phyloP scores from a whole-genome alignment of 805 yeast genomes.

The Saccharomycopsis fermentans region DNA sequence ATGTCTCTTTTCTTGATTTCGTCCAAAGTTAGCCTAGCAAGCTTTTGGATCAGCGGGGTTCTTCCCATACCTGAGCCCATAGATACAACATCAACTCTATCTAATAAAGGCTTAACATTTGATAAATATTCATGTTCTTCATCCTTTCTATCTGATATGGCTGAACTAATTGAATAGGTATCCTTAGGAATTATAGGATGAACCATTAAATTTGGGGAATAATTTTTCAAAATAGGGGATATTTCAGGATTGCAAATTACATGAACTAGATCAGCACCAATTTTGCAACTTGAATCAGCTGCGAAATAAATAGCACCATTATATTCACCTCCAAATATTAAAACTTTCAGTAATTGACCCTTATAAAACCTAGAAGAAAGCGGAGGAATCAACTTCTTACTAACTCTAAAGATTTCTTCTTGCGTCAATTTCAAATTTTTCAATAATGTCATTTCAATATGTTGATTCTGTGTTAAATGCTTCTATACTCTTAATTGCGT shows the following conservation, averaged over 20 bases:
- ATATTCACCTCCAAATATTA: conserved; percentile 88
- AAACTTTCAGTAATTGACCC: conserved; percentile 84
- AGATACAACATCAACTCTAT: conserved; percentile 69
- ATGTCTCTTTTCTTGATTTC: conserved; percentile 45
- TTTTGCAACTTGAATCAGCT: conserved; percentile 70
- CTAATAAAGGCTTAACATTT: conserved; percentile 44
- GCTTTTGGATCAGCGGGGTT: conserved; percentile 53
- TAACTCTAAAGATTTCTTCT: conserved; percentile 2
- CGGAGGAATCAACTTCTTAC: conserved; percentile 54
- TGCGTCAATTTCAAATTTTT: background rate
- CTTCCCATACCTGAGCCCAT: conserved; percentile 95
- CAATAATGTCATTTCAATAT: background rate
- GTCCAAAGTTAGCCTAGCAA: conserved; percentile 46
- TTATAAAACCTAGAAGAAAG: conserved; percentile 62
- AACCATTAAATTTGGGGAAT: conserved; percentile 91
- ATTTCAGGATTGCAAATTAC: conserved; percentile 78
- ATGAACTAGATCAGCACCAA: conserved; percentile 86
- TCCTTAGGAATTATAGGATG: conserved; percentile 65
- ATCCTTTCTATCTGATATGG: conserved; percentile 22
- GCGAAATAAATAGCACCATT: conserved; percentile 96
- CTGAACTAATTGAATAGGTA: conserved; percentile 21
- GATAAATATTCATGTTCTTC: conserved; percentile 41
- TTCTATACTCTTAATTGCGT: background rate
- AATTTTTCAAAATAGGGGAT: conserved; percentile 70
- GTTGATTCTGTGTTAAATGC: background rate